These are phyloP conservation scores for Lasiodiplodia sp. DNA, from an alignment of 2,329 filamentous ascomycete species.

Conservation along the genomic window DNA sequence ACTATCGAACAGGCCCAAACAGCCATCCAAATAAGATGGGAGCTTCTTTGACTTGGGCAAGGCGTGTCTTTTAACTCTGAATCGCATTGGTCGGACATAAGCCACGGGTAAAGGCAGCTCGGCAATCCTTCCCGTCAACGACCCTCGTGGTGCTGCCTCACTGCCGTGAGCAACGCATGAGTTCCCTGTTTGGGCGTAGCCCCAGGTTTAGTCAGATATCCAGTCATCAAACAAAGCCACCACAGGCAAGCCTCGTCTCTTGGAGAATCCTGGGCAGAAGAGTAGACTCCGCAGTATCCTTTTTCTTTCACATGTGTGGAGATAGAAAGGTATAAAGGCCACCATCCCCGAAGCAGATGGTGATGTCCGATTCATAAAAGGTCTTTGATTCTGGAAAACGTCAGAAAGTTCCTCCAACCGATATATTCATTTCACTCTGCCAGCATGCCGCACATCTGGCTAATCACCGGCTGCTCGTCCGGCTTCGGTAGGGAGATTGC, in stretches of 20 bases:
- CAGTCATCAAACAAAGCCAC: not conserved
- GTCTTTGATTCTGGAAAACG: no score
- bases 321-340: no score
- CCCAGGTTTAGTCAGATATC: not conserved
- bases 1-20: not conserved
- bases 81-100: not conserved
- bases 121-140: not conserved
- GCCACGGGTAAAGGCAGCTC: not conserved
- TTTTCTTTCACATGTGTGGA: no score
- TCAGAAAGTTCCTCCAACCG: no score
- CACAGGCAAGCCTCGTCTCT: not conserved
- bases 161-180: not conserved
- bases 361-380: no score
- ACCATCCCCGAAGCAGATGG: no score
- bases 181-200: not conserved
- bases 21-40: not conserved
- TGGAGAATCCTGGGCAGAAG: not conserved
- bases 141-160: not conserved
- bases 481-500: slow-evolving; percentile 88
- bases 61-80: not conserved
- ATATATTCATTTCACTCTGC: not conserved
- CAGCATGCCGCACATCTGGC: slow-evolving; percentile 34
- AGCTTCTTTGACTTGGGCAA: not conserved
- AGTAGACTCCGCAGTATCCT: no score
- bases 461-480: slow-evolving; percentile 91